Percentiles rank a stretch among this genome's conserved stretches.
Evolutionary conservation across 192 early-diverging fungal genomes (phyloP).

Genomic region (Linnemannia hyalina): DNA sequence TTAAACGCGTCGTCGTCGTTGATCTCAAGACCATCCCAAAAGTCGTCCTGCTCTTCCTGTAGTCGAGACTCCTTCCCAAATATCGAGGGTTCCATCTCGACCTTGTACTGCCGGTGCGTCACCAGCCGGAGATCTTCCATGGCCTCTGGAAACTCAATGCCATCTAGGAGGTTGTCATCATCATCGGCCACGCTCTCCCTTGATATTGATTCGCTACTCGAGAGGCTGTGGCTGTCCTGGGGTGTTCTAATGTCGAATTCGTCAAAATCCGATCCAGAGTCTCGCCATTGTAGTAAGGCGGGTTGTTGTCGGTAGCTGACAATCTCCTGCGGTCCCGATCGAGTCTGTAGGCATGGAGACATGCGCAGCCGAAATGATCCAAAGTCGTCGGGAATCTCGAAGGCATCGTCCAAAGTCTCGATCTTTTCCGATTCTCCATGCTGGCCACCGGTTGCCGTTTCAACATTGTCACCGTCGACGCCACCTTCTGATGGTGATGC

Average conservation of each 20-base stretch:
- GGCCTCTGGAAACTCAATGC: conserved; percentile 30
- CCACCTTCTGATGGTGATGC: not conserved
- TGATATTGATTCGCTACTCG: conserved; percentile 23
- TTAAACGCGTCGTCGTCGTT: conserved; percentile 13
- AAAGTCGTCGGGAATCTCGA: conserved; percentile 30
- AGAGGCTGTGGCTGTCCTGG: conserved; percentile 28
- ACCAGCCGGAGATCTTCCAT: conserved; percentile 31
- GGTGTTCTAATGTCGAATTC: conserved; percentile 30
- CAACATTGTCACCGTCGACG: not conserved
- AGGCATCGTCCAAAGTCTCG: conserved; percentile 43
- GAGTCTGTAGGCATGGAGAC: not conserved
- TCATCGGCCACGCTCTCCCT: conserved; percentile 17
- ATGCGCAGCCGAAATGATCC: conserved; percentile 14
- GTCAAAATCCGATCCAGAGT: conserved; percentile 24
- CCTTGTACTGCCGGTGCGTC: conserved; percentile 20
- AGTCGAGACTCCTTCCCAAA: conserved; percentile 31
- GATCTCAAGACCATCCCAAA: conserved; percentile 46
- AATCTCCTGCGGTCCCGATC: not conserved
- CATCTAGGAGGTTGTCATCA: conserved; percentile 30
- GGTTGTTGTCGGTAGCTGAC: not conserved
- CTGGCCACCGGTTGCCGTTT: not conserved
- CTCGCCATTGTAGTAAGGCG: conserved; percentile 20
- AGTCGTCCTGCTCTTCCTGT: conserved; percentile 42
- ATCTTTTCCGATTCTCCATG: conserved; percentile 11
- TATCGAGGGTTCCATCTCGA: conserved; percentile 22